phyloP scores from a whole-genome alignment of 208 protist genomes.

The Crithidia fasciculata region DNA sequence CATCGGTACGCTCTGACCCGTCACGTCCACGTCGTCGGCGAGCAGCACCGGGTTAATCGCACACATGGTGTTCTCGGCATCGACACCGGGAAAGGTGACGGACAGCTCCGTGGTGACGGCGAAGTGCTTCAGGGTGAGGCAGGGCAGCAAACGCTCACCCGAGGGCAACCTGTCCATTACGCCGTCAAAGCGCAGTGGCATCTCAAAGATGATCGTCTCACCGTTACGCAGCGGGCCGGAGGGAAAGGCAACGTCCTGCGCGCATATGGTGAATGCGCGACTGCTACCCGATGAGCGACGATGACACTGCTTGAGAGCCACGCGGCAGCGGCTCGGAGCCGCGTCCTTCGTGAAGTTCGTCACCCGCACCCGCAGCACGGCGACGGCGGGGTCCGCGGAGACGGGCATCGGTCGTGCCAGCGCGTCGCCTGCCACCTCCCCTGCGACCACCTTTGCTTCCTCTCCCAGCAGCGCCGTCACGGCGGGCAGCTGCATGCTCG shows the following conservation, averaged over 20 bases:
- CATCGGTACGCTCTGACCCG: not conserved
- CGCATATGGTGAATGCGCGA: not conserved
- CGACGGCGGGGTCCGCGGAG: not conserved
- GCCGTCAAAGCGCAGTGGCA: not conserved
- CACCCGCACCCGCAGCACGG: not conserved
- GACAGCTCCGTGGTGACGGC: not conserved
- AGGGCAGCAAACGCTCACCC: not conserved
- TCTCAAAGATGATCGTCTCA: not conserved
- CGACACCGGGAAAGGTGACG: slow-evolving; percentile 1
- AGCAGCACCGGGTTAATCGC: not conserved
- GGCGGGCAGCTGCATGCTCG: not conserved
- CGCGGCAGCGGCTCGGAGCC: not conserved
- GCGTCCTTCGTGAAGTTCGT: slow-evolving; percentile 9
- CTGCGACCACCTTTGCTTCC: not conserved
- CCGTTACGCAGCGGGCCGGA: not conserved
- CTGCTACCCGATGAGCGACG: no score
- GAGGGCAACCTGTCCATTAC: no score
- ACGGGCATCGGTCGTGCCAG: not conserved
- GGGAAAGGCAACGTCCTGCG: not conserved
- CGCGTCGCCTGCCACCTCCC: not conserved
- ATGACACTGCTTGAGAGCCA: not conserved
- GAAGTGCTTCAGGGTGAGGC: not conserved
- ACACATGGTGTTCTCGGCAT: slow-evolving; percentile 4
- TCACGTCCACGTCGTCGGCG: slow-evolving; percentile 5
- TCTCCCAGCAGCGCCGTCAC: not conserved